Evolutionary conservation across 2,329 filamentous ascomycete genomes (phyloP), one percentile per base, ranked within the genome.

Genomic region (Talaromyces sp.): DNA sequence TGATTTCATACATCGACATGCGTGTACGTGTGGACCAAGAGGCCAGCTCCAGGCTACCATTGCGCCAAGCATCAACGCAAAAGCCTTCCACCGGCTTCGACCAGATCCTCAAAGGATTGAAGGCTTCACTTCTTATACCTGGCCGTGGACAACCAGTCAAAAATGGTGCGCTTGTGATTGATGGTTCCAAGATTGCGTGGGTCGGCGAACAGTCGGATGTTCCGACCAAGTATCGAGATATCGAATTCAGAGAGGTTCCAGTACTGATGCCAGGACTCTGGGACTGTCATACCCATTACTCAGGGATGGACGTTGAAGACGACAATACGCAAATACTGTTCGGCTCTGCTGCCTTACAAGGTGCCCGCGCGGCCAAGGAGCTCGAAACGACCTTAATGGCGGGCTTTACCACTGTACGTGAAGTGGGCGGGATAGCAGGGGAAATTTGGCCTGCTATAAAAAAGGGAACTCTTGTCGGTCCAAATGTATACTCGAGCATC

Each of bases 221-320:
- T 5, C 77, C 77, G 1, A 52, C 58, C 11, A 69, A 73, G 58
- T 80, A 77, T 63, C 64, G 63, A 14, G 33, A 64, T 5, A 59
- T 76, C 28, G 64, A 62, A 1, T 69, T 69, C 28, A 72, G 69
- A 0, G 69, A 72, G 18, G 78, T 83, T 14, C 75, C 77, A 0
- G 76, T 80, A 9, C 67, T 82, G 8, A 79, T 84, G 72, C 82
- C 82, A 0, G 82, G 82, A 2, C 75, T 85, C 23, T 84, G 82
- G 81, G 82, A 84, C 63, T 80, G 76, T 64, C 82, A 84, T 68
- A 75, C 77, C 0, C 82, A 84, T 67, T 81, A 80, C 64, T 65
- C 75, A 4, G 82, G 79, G n/a, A 62, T 70, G 1, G 66, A 66
- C 4, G 69, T 69, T 21, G 62, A 67, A 16, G 56, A 65, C 21